Percentiles rank a stretch among this genome's conserved stretches.
Evolutionary conservation across 2,329 filamentous ascomycete species (phyloP).

Genomic region (Hypomyces rosellus): DNA sequence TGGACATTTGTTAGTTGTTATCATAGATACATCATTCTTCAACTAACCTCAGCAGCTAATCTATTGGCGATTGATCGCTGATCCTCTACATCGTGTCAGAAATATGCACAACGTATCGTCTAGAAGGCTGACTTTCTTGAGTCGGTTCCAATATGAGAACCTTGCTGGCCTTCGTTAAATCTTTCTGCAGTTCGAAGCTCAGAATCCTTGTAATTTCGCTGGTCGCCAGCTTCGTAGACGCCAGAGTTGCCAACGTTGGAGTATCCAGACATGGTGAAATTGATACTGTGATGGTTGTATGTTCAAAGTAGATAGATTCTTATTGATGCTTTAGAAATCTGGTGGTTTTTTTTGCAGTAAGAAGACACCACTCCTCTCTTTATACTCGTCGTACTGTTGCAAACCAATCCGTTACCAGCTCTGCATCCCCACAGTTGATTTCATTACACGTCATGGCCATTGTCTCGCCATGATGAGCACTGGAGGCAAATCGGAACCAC

Average conservation of each 20-base stretch:
- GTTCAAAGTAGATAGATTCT: neutral
- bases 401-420: neutral
- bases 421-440: conserved; percentile 4
- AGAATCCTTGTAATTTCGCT: conserved; percentile 56
- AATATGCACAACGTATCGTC: neutral
- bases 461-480: conserved; percentile 2
- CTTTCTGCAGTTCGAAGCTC: conserved; percentile 45
- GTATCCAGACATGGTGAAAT: conserved; percentile 29
- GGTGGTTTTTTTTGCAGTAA: neutral
- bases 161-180: conserved; percentile 65
- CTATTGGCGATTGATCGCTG: conserved; percentile 66
- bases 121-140: conserved; percentile 50
- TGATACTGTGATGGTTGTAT: neutral
- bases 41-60: conserved; percentile 54
- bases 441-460: conserved; percentile 7
- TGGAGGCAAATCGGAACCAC: neutral
- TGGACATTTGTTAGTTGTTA: conserved; percentile 16
- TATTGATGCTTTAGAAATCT: neutral
- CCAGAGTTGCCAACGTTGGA: conserved; percentile 61
- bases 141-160: conserved; percentile 64
- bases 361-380: too few species aligned
- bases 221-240: conserved; percentile 73
- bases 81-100: conserved; percentile 48
- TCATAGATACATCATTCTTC: neutral
- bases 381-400: neutral